Evolutionary conservation across 768 basidiomycete species (phyloP), one percentile per base, ranked within the genome.

Genomic region (Russula sp.): DNA sequence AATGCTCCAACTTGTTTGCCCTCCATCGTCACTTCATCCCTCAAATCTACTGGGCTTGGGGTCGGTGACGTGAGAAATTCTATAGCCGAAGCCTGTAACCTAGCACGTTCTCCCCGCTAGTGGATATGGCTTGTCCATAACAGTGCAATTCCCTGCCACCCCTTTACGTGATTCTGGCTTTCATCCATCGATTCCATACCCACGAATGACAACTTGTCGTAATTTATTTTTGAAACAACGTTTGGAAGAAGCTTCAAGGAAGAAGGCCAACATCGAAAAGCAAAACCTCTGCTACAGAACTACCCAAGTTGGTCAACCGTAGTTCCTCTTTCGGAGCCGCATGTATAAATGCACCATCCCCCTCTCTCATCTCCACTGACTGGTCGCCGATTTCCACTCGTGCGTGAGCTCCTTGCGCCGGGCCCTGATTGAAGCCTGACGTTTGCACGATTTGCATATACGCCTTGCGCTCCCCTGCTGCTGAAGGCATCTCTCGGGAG

Each of bases 361-460:
- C 95, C 68, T 98, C 95, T 36, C 81, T 81, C 56, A 96, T 72
- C 42, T 80, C 83, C 4, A 84, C 60, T 60, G 81, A 71, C 18
- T 73, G 76, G 1, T 72, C 70, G 5, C 71, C 75, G 8, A 75
- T 75, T 38, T 70, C 71, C 9, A 95, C 70, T 63, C 74, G 81
- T 51, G 96, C 72, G 20, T 72, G 74, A 0, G 83, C 85, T 0
- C 90, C 92, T 1, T 68, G 73, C 0, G 85, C 79, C 35, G 73
- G 69, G 1, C 79, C 77, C 0, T 80, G 69, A 64, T 90, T 88
- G 73, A 90, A 96, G 3, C 93, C 93, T 32, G 85, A 85, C 6
- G 80, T 88, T 76, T 96, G 93, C 53, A 93, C 79, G 50, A 93
- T 81, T 66, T 98, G 96, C 22, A 96, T 73, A 70, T 95, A 96